Evolutionary conservation across 2,329 filamentous ascomycete genomes (phyloP).

Genomic region (Cladosporium sp.): DNA sequence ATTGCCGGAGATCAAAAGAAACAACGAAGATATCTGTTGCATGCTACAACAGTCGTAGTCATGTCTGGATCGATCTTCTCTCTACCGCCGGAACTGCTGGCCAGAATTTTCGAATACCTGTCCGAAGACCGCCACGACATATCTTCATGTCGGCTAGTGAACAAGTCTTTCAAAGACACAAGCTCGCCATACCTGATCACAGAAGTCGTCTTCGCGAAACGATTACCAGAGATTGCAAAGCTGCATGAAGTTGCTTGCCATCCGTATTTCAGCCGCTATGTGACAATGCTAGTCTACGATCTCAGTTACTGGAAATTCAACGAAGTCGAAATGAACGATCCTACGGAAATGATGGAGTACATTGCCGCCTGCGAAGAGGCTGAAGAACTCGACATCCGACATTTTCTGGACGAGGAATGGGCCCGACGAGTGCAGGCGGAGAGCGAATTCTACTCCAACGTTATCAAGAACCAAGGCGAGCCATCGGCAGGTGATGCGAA

Average conservation of each 20-base stretch:
- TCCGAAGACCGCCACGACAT: conserved; percentile 1
- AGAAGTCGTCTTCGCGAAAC: conserved; percentile 6
- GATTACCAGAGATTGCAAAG: neutral
- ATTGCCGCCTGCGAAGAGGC: conserved; percentile 2
- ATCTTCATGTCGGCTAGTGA: conserved; percentile 2
- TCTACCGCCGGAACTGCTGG: conserved; percentile 3
- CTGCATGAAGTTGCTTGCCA: neutral
- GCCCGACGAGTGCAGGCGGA: neutral
- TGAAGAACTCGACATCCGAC: neutral
- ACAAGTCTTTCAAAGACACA: neutral
- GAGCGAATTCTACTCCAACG: neutral
- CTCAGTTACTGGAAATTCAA: conserved; percentile 9
- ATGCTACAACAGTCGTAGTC: neutral
- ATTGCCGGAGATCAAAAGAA: too few relatives aligned
- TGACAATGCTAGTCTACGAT: conserved; percentile 8
- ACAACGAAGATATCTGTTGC: neutral
- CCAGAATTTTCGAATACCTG: conserved; percentile 3
- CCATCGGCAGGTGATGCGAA: neutral
- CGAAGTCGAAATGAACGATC: conserved; percentile 6
- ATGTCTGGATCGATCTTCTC: conserved; percentile 1
- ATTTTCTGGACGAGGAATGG: conserved; percentile 3
- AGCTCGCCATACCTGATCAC: conserved; percentile 10
- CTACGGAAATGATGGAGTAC: conserved; percentile 2
- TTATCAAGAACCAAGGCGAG: neutral
- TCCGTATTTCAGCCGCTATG: conserved; percentile 10